Evolutionary conservation across 2,329 filamentous ascomycete species (phyloP).

Genomic region (Zasmidium cellare): DNA sequence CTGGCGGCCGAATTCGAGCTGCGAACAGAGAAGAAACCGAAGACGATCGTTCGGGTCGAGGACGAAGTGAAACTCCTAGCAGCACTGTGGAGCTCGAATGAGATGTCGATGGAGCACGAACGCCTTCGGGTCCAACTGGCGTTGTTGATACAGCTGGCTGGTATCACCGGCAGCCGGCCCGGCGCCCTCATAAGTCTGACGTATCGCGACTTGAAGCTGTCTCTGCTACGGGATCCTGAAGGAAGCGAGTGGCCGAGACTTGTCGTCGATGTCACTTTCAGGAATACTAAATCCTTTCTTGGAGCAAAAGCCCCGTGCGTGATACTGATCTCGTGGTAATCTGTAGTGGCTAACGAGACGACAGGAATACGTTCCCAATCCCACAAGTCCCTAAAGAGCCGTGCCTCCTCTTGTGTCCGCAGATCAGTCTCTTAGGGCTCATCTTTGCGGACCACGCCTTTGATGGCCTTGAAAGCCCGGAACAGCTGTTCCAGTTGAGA

Average conservation of each 20-base stretch:
- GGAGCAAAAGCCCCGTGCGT: conserved; percentile 21
- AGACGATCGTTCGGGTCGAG: conserved; percentile 19
- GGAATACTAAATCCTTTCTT: conserved; percentile 20
- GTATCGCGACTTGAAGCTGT: conserved; percentile 16
- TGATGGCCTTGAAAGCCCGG: not conserved
- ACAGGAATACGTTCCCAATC: conserved; percentile 18
- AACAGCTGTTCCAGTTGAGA: too few relatives aligned
- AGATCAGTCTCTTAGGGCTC: conserved; percentile 14
- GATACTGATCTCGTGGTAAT: not conserved
- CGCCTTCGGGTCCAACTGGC: conserved; percentile 15
- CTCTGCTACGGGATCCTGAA: conserved; percentile 15
- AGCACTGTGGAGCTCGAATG: conserved; percentile 16
- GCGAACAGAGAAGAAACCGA: conserved; percentile 17
- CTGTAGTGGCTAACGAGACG: not conserved
- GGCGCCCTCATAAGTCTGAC: conserved; percentile 3
- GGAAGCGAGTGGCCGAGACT: conserved; percentile 12
- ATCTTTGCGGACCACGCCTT: conserved; percentile 18
- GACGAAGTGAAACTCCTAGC: conserved; percentile 23
- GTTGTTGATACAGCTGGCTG: conserved; percentile 13
- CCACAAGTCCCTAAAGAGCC: conserved; percentile 14
- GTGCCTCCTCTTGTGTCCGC: conserved; percentile 18
- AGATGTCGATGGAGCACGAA: conserved; percentile 19
- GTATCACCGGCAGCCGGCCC: conserved; percentile 17
- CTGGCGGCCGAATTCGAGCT: conserved; percentile 18
- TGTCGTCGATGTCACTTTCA: conserved; percentile 20